phyloP scores from a whole-genome alignment of 2,329 filamentous ascomycete genomes.

The Alternaria longipes region DNA sequence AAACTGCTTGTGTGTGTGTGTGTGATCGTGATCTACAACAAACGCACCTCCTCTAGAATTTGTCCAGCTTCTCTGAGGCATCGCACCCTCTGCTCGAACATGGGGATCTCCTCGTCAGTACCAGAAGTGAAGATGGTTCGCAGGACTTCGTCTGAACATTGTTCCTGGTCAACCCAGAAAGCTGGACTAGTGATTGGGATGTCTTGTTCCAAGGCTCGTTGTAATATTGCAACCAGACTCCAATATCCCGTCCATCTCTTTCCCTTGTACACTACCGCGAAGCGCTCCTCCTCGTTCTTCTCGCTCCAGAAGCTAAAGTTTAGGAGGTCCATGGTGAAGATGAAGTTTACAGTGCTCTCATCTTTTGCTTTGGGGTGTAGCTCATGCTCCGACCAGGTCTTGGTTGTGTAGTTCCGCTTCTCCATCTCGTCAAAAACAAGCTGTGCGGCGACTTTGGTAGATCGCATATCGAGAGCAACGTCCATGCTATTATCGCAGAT shows the following conservation, averaged over 20 bases:
- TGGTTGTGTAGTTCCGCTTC: conserved; percentile 80
- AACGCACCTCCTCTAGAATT: conserved; percentile 70
- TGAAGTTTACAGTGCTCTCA: conserved; percentile 83
- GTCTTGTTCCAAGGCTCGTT: conserved; percentile 86
- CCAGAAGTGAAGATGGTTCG: conserved; percentile 84
- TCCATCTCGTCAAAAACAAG: conserved; percentile 85
- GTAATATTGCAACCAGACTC: conserved; percentile 87
- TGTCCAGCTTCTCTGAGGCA: conserved; percentile 85
- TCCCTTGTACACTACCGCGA: conserved; percentile 81
- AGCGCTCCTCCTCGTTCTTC: conserved; percentile 72
- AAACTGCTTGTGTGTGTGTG: background rate
- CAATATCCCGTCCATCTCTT: conserved; percentile 93
- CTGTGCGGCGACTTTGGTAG: conserved; percentile 82
- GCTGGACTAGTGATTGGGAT: conserved; percentile 88
- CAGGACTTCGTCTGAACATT: conserved; percentile 78
- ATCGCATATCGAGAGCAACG: conserved; percentile 84
- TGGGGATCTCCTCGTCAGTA: conserved; percentile 85
- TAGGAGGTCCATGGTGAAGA: conserved; percentile 95
- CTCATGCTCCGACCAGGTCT: conserved; percentile 87
- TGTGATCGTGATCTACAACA: background rate
- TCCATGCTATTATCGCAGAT: conserved; percentile 94
- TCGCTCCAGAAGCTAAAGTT: conserved; percentile 99
- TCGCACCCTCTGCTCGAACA: conserved; percentile 78
- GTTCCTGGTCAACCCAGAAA: conserved; percentile 82
- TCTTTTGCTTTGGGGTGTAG: conserved; percentile 87